These are phyloP conservation scores for Incumbomyces lentus DNA, from an alignment of 2,329 filamentous ascomycete species.

Conservation along the genomic window DNA sequence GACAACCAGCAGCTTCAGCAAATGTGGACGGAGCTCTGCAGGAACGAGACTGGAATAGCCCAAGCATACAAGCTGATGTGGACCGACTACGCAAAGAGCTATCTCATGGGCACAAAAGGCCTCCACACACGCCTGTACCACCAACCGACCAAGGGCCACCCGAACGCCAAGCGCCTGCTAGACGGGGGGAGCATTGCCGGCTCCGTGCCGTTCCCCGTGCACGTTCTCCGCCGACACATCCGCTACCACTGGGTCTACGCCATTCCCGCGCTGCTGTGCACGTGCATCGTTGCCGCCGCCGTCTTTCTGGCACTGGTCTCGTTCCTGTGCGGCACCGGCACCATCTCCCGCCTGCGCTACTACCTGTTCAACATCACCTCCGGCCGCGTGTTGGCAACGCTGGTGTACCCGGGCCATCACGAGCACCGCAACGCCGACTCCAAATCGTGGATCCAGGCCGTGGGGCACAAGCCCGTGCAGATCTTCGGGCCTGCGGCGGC, in stretches of 20 bases:
- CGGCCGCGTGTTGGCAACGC: neutral
- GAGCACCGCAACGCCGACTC: neutral
- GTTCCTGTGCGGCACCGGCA: conserved; percentile 2
- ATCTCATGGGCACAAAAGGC: conserved; percentile 31
- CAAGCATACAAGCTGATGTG: conserved; percentile 36
- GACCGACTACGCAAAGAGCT: conserved; percentile 35
- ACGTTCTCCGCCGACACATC: conserved; percentile 22
- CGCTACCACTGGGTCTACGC: conserved; percentile 27
- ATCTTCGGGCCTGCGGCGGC: neutral
- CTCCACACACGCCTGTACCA: neutral
- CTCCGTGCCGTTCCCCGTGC: conserved; percentile 18
- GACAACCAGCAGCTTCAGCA: conserved; percentile 31
- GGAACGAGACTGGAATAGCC: conserved; percentile 20
- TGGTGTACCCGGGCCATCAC: neutral
- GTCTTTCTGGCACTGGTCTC: conserved; percentile 1
- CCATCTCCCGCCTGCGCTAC: neutral
- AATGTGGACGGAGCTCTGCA: conserved; percentile 32
- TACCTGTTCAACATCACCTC: neutral
- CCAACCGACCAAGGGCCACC: neutral
- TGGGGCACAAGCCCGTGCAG: neutral
- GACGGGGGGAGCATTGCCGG: too few species aligned
- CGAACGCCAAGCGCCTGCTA: neutral
- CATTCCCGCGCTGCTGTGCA: conserved; percentile 24
- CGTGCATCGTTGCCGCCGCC: neutral
- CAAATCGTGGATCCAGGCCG: conserved; percentile 1